Evolutionary conservation across 495 filamentous ascomycete species (phyloP).

Genomic region (Aspergillus saccharolyticus): DNA sequence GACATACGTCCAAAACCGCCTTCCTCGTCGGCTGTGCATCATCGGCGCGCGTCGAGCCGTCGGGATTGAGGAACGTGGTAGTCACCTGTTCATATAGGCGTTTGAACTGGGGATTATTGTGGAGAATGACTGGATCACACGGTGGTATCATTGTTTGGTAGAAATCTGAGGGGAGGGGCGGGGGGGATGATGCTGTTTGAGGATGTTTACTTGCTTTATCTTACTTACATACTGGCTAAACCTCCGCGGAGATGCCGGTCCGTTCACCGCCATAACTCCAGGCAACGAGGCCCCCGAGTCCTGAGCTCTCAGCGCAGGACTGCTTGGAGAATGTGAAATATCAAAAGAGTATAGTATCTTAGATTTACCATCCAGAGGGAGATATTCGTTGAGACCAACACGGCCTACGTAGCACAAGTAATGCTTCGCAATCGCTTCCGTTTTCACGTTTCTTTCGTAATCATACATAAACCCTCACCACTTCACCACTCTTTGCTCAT

Average conservation of each 20-base stretch:
- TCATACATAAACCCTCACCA: constrained; percentile 36
- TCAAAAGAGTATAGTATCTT: too few relatives aligned
- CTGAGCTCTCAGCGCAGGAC: too few relatives aligned
- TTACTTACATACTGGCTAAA: background rate
- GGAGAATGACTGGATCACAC: constrained; percentile 55
- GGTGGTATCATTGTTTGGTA: constrained; percentile 56
- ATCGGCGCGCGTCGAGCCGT: constrained; percentile 57
- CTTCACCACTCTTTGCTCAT: constrained; percentile 1
- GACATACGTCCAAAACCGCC: constrained; percentile 48
- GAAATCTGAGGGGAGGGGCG: background rate
- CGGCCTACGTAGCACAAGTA: constrained; percentile 7
- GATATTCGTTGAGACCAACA: background rate
- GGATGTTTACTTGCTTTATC: background rate
- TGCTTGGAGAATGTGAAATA: too few relatives aligned
- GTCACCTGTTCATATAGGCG: constrained; percentile 57
- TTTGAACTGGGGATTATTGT: constrained; percentile 61
- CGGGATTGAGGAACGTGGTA: constrained; percentile 50
- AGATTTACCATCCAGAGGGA: background rate
- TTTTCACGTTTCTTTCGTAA: constrained; percentile 44
- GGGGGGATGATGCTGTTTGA: too few relatives aligned
- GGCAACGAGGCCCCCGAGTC: background rate
- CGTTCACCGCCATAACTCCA: background rate
- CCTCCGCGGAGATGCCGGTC: background rate
- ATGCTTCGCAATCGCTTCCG: constrained; percentile 23
- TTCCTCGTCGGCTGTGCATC: constrained; percentile 48